Conservation (phyloP, 2,329 filamentous ascomycete genomes). For the Pseudopithomyces chartarum region DNA sequence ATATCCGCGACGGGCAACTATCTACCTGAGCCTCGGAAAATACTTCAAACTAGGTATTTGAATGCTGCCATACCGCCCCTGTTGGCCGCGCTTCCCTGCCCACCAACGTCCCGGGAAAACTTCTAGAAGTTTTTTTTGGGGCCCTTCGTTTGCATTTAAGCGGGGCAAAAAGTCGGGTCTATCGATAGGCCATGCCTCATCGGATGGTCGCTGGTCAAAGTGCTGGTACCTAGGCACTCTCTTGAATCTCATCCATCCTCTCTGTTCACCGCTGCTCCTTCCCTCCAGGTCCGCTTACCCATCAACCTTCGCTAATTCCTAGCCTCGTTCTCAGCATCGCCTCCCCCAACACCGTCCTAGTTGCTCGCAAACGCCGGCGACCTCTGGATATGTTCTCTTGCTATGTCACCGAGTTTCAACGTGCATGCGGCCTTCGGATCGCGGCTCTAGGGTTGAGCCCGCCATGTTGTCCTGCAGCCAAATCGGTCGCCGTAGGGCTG, state of each 20-base stretch:
- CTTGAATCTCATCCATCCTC: too few species aligned
- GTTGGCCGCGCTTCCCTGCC: not conserved
- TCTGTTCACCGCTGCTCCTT: too few species aligned
- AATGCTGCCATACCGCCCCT: not conserved
- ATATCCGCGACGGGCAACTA: not conserved
- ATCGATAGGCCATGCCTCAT: not conserved
- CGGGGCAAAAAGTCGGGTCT: not conserved
- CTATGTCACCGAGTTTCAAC: not conserved
- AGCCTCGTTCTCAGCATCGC: too few species aligned
- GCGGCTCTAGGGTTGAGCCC: not conserved
- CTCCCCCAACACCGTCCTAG: too few species aligned
- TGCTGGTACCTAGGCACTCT: not conserved
- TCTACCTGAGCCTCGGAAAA: not conserved
- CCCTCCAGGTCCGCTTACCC: too few species aligned
- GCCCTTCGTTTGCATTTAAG: not conserved
- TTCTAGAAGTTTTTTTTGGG: slow-evolving; percentile 3
- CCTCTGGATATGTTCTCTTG: too few species aligned
- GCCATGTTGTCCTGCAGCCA: not conserved
- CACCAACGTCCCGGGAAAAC: not conserved
- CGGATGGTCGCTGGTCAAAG: not conserved
- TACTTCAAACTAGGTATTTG: not conserved
- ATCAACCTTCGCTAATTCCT: too few species aligned
- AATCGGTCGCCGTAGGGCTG: slow-evolving; percentile 7
- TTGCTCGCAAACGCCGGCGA: too few species aligned
- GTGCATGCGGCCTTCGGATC: not conserved